Evolutionary conservation across 176 grass and related monocot species (phyloP).

Genomic region (Ensete ventricosum): DNA sequence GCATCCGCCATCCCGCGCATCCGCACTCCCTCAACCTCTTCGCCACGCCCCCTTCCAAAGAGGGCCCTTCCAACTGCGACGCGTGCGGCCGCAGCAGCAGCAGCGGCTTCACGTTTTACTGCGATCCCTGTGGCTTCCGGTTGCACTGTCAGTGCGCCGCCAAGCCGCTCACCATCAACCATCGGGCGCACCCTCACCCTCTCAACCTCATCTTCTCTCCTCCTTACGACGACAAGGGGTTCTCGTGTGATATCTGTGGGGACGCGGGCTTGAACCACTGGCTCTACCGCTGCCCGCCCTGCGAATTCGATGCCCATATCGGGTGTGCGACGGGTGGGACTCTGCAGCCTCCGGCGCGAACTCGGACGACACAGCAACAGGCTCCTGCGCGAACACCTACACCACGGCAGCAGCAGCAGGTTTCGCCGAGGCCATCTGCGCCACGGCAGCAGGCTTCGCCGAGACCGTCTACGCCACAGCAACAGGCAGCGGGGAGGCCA

Average conservation of each 20-base stretch:
- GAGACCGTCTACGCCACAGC: not conserved
- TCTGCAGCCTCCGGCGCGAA: not conserved
- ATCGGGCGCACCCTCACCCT: not conserved
- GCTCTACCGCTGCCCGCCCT: slow-evolving; percentile 9
- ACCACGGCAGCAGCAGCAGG: not conserved
- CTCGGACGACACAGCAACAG: not conserved
- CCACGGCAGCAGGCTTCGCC: not conserved
- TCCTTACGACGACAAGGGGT: slow-evolving; percentile 9
- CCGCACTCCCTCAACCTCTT: not conserved
- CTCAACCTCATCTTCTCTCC: slow-evolving; percentile 8
- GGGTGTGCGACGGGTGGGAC: not conserved
- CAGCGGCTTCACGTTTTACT: not conserved
- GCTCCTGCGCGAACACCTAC: not conserved
- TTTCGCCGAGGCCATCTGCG: not conserved
- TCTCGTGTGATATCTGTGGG: slow-evolving; percentile 5
- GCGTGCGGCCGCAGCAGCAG: not conserved
- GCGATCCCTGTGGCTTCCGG: not conserved
- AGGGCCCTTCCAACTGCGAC: not conserved
- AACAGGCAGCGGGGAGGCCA: not conserved
- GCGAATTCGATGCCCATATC: slow-evolving; percentile 13
- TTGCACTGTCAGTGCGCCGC: slow-evolving; percentile 7
- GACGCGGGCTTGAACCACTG: not conserved
- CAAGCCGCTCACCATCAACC: slow-evolving; percentile 2
- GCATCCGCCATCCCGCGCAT: not conserved
- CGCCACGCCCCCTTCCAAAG: not conserved